phyloP scores from a whole-genome alignment of 2,329 filamentous ascomycete genomes.

The Colletotrichum coccodes region DNA sequence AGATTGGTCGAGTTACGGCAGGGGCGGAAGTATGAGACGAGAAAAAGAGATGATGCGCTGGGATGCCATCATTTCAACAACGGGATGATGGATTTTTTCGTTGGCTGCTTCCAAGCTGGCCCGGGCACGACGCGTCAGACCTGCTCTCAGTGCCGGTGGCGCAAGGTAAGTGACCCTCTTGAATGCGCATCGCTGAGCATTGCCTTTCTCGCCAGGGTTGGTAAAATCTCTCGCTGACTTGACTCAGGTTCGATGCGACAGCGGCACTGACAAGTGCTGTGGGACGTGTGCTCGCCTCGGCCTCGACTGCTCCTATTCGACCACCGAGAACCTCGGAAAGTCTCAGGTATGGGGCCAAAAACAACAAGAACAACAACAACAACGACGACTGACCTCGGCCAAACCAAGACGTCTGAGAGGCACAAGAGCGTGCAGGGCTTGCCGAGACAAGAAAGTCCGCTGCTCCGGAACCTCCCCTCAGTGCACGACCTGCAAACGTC shows the following conservation, averaged over 20 bases:
- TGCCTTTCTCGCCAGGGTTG: neutral
- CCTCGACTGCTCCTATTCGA: conserved; percentile 45
- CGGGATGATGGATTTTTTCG: conserved; percentile 33
- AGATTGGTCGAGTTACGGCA: conserved; percentile 14
- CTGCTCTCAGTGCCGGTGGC: conserved; percentile 38
- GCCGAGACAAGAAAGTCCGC: conserved; percentile 38
- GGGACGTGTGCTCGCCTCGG: conserved; percentile 45
- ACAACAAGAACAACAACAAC: too few relatives aligned
- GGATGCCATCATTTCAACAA: conserved; percentile 18
- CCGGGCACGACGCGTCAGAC: conserved; percentile 33
- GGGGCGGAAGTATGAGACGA: conserved; percentile 16
- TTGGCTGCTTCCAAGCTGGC: conserved; percentile 34
- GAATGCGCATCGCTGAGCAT: neutral
- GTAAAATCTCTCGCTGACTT: neutral
- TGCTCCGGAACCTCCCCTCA: conserved; percentile 37
- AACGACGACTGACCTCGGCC: conserved; percentile 8
- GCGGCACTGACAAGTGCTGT: conserved; percentile 39
- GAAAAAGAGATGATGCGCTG: conserved; percentile 3
- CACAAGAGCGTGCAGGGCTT: conserved; percentile 40
- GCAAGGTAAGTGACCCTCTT: conserved; percentile 30
- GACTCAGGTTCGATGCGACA: conserved; percentile 42
- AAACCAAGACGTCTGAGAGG: conserved; percentile 34
- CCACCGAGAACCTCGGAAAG: neutral
- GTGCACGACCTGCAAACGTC: conserved; percentile 37
- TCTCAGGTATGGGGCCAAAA: too few relatives aligned